Evolutionary conservation across 2,329 filamentous ascomycete species (phyloP).

Genomic region (Aspergillus eucalypticola): DNA sequence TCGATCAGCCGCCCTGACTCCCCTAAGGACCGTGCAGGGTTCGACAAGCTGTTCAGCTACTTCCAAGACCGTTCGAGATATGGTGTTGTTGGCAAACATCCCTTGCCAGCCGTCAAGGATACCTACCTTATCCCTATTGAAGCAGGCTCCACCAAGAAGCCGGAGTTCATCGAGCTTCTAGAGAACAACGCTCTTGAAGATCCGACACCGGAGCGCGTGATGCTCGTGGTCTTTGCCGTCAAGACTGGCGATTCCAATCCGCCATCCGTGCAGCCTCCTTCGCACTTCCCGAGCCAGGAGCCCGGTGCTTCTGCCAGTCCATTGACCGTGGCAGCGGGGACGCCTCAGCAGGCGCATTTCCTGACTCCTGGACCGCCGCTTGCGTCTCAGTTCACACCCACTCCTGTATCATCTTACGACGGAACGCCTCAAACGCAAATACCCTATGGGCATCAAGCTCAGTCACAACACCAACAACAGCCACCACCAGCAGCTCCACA

Average conservation of each 20-base stretch:
- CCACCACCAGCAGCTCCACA: conserved; percentile 19
- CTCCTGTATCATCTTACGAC: conserved; percentile 24
- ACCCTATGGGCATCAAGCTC: conserved; percentile 22
- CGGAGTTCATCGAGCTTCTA: conserved; percentile 86
- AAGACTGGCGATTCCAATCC: conserved; percentile 56
- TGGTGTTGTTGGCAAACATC: conserved; percentile 80
- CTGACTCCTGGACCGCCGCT: conserved; percentile 22
- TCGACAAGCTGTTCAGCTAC: conserved; percentile 81
- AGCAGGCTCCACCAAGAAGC: conserved; percentile 65
- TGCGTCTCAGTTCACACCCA: conserved; percentile 24
- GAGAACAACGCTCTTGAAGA: conserved; percentile 77
- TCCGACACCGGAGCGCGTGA: conserved; percentile 69
- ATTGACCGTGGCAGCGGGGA: conserved; percentile 30
- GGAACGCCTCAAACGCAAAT: conserved; percentile 18
- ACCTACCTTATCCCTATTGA: conserved; percentile 88
- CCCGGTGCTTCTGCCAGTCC: conserved; percentile 36
- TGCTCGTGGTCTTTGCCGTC: conserved; percentile 84
- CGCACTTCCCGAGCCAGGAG: conserved; percentile 40
- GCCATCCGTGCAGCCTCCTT: conserved; percentile 43
- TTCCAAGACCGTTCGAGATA: conserved; percentile 81
- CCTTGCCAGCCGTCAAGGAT: conserved; percentile 75
- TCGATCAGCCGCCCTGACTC: conserved; percentile 66
- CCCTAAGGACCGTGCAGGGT: conserved; percentile 59
- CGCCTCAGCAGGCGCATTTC: conserved; percentile 32
- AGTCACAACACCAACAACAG: conserved; percentile 19